Percentiles rank a stretch among this genome's conserved stretches.
Evolutionary conservation across 2,329 filamentous ascomycete genomes (phyloP).

Genomic region (Fusarium temperatum): DNA sequence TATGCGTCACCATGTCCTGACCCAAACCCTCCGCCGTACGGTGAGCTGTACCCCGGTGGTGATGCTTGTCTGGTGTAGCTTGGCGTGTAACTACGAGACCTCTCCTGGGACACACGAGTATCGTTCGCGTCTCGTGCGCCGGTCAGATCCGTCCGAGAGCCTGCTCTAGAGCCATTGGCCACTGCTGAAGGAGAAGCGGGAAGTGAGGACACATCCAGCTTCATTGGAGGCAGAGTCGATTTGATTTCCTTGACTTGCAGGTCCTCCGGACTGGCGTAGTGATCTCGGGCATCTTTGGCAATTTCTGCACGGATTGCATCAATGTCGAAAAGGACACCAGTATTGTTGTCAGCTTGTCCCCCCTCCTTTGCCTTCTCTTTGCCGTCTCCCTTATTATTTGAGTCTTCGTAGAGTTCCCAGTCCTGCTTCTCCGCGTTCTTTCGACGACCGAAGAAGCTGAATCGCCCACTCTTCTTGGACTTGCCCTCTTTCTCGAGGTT

Average conservation of each 20-base stretch:
- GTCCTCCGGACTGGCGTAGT: slow-evolving; percentile 55
- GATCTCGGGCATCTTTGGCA: slow-evolving; percentile 70
- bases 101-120: slow-evolving; percentile 32
- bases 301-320: slow-evolving; percentile 92
- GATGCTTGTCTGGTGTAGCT: slow-evolving; percentile 31
- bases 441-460: slow-evolving; percentile 83
- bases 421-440: slow-evolving; percentile 84
- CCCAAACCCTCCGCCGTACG: slow-evolving; percentile 31
- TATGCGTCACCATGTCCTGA: slow-evolving; percentile 34
- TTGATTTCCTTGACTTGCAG: slow-evolving; percentile 81
- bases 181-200: slow-evolving; percentile 37
- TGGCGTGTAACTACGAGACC: slow-evolving; percentile 35
- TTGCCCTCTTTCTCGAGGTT: slow-evolving; percentile 83
- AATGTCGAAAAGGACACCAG: slow-evolving; percentile 87
- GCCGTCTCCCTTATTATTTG: slow-evolving; percentile 50
- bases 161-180: slow-evolving; percentile 25
- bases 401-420: slow-evolving; percentile 94
- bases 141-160: slow-evolving; percentile 26
- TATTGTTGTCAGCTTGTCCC: slow-evolving; percentile 57
- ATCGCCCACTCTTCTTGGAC: slow-evolving; percentile 65
- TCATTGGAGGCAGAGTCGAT: slow-evolving; percentile 90
- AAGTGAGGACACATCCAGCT: slow-evolving; percentile 67
- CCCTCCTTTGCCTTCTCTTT: slow-evolving; percentile 47
- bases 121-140: slow-evolving; percentile 40
- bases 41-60: slow-evolving; percentile 32